Percentiles rank a stretch among this genome's conserved stretches.
phyloP scores from a whole-genome alignment of 2,329 filamentous ascomycete species.

The Fusarium bulbicola region DNA sequence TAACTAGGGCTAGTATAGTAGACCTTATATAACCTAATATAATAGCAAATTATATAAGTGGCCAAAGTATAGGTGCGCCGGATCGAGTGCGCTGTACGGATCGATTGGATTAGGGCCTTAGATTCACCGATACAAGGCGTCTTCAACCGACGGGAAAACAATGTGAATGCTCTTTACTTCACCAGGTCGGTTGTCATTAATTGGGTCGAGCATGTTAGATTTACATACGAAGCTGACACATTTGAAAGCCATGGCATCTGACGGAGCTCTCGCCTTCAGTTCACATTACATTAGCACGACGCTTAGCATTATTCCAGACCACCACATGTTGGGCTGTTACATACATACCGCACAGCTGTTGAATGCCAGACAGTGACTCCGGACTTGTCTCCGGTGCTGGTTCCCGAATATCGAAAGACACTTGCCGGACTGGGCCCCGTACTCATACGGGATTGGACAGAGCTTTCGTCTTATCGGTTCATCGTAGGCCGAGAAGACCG shows the following conservation, averaged over 20 bases:
- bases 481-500: slow-evolving; percentile 22
- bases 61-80: too few relatives aligned
- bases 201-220: neutral
- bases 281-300: neutral
- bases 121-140: slow-evolving; percentile 33
- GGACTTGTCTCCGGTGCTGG: slow-evolving; percentile 9
- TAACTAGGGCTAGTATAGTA: too few relatives aligned
- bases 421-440: slow-evolving; percentile 2
- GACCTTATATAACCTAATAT: too few relatives aligned
- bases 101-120: too few relatives aligned
- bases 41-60: too few relatives aligned
- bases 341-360: neutral
- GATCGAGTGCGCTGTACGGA: too few relatives aligned
- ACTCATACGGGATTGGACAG: neutral
- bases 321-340: neutral
- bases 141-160: slow-evolving; percentile 16
- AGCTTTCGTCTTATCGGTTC: slow-evolving; percentile 11
- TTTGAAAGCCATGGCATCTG: neutral
- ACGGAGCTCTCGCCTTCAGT: neutral
- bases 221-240: neutral
- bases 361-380: slow-evolving; percentile 5
- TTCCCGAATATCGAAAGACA: slow-evolving; percentile 11
- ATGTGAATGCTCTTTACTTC: neutral
- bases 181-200: neutral
- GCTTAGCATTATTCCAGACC: neutral